These are phyloP conservation scores for Lanmaoa pseudosensibilis DNA, from an alignment of 768 basidiomycete species.

Conservation along the genomic window DNA sequence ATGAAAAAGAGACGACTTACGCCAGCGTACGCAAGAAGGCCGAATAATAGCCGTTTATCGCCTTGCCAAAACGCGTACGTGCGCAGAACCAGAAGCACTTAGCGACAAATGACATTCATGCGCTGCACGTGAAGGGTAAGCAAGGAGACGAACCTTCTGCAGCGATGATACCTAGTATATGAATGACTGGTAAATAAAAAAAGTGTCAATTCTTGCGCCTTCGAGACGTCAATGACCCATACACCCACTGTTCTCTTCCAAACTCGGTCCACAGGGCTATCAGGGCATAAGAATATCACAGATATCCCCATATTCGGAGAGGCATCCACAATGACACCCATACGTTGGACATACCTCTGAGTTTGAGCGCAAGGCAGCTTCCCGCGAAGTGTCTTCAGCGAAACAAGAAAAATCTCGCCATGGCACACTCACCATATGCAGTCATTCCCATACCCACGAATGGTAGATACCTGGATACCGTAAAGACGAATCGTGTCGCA, in stretches of 20 bases:
- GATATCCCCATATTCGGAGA: background rate
- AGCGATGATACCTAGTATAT: conserved; percentile 3
- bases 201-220: background rate
- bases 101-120: background rate
- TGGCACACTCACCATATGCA: conserved; percentile 10
- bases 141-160: conserved; percentile 6
- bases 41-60: conserved; percentile 10
- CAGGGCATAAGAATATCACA: background rate
- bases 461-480: conserved; percentile 22
- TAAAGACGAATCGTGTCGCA: conserved; percentile 14
- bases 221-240: background rate
- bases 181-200: conserved; percentile 8
- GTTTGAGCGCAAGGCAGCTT: conserved; percentile 6
- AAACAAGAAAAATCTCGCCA: background rate
- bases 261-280: conserved; percentile 1
- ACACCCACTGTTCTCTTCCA: conserved; percentile 13
- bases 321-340: background rate
- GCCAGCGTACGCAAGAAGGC: conserved; percentile 7
- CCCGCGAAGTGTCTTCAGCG: background rate
- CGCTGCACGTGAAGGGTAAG: background rate
- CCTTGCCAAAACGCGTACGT: conserved; percentile 24
- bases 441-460: conserved; percentile 13
- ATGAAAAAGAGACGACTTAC: conserved; percentile 5
- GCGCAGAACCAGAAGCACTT: conserved; percentile 19
- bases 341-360: conserved; percentile 7